A percentile compares a stretch with the other conserved stretches of the same genome.
phyloP scores from a whole-genome alignment of 805 yeast species.

The Brettanomyces bruxellensis region DNA sequence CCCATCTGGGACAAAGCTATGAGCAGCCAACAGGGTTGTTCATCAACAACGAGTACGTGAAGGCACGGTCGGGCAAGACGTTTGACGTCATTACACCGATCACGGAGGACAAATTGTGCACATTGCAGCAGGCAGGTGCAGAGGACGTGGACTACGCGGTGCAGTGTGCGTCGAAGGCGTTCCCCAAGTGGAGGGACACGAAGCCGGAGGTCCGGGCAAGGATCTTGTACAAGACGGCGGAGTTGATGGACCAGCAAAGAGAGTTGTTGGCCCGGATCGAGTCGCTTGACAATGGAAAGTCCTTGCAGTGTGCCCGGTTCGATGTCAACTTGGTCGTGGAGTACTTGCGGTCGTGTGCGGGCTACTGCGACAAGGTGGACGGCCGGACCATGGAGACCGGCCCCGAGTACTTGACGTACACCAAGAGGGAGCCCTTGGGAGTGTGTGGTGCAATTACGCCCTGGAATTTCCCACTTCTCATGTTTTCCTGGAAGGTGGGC shows the following conservation, averaged over 20 bases:
- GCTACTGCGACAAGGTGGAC: slow-evolving; percentile 59
- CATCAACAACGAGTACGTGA: slow-evolving; percentile 49
- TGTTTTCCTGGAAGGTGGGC: slow-evolving; percentile 73
- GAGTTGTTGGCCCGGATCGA: slow-evolving; percentile 63
- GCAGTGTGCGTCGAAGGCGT: slow-evolving; percentile 56
- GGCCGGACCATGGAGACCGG: slow-evolving; percentile 63
- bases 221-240: slow-evolving; percentile 54
- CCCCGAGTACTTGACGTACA: slow-evolving; percentile 51
- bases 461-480: slow-evolving; percentile 78
- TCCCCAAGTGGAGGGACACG: slow-evolving; percentile 47
- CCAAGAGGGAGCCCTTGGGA: slow-evolving; percentile 69
- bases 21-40: slow-evolving; percentile 54
- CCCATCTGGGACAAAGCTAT: slow-evolving; percentile 53
- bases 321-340: slow-evolving; percentile 58
- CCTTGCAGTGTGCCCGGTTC: slow-evolving; percentile 54
- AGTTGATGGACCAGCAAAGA: slow-evolving; percentile 52
- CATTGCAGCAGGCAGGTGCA: slow-evolving; percentile 43
- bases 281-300: slow-evolving; percentile 71
- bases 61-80: slow-evolving; percentile 40
- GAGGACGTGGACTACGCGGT: slow-evolving; percentile 67
- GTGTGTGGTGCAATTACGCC: slow-evolving; percentile 81
- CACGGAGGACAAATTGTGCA: slow-evolving; percentile 42
- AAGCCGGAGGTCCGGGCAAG: slow-evolving; percentile 51
- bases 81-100: slow-evolving; percentile 43
- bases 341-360: slow-evolving; percentile 64